Conservation (phyloP, 306 rosid genomes). For the Casuarina cunninghamiana region DNA sequence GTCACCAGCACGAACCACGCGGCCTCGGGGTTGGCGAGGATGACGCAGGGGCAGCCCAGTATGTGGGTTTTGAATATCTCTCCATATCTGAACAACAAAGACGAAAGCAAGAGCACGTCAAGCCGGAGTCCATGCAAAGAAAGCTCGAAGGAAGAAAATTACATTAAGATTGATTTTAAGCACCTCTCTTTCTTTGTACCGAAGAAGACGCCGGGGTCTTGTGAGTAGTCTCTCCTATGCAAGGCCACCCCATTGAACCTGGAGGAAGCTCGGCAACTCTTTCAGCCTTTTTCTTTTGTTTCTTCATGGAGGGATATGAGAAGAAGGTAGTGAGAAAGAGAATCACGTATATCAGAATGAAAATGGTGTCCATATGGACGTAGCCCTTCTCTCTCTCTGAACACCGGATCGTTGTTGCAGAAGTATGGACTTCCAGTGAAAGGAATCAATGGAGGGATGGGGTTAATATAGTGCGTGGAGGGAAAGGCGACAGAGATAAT, state of each 20-base stretch:
- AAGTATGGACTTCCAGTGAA: not conserved
- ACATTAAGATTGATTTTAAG: not conserved
- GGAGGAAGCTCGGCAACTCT: conserved; percentile 60
- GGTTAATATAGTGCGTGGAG: conserved; percentile 28
- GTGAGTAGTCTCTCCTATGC: conserved; percentile 80
- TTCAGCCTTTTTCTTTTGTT: conserved; percentile 16
- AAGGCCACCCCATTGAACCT: conserved; percentile 94
- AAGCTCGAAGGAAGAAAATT: not conserved
- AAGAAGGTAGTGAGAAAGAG: conserved; percentile 46
- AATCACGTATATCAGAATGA: conserved; percentile 27
- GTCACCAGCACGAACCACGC: conserved; percentile 78
- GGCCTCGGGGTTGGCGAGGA: conserved; percentile 86
- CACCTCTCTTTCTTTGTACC: conserved; percentile 75
- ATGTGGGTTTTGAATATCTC: conserved; percentile 77
- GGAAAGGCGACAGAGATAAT: not conserved
- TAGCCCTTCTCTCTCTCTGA: conserved; percentile 11
- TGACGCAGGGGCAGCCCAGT: conserved; percentile 78
- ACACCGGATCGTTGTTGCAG: conserved; percentile 6
- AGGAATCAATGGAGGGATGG: conserved; percentile 2
- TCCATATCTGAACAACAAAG: conserved; percentile 57
- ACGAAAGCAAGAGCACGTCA: not conserved
- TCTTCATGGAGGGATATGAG: conserved; percentile 31
- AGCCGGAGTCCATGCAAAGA: not conserved
- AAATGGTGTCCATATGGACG: conserved; percentile 56
- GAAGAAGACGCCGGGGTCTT: conserved; percentile 73